Base-by-base conservation (phyloP, 305 asterid species). In the Solanum chacoense region DNA sequence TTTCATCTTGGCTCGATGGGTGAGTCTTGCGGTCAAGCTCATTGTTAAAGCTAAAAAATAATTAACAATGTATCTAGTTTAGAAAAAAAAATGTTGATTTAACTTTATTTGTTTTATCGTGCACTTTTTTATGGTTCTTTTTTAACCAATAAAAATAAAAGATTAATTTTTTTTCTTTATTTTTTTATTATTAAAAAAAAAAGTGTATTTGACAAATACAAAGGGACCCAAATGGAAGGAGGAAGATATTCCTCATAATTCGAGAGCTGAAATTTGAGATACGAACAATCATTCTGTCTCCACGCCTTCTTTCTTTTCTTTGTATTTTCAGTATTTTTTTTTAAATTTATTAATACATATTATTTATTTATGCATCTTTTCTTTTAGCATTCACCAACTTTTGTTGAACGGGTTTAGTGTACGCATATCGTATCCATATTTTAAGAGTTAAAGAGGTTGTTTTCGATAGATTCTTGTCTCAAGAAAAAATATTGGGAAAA, bases 241-340 rank as follows among this genome's bases (percentile, higher is more conserved):
- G 29, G 42, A 83, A 69, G 42, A 45, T 85, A 85, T 63, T 36
- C 87, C 83, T 88, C 88, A 87, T 84, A 85, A 76, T 90, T 88
- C 11, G 85, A 88, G 55, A 88, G 84, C 88, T 77, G 91, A 90
- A 88, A 85, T 90, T 50, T 85, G 11, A 69, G 90, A 90, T 78
- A 69, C 87, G 45, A 28, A 67, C 24, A 5, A 90, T 90, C 89
- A 90, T 90, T 72, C 2, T 86, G 92, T 90, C 77, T 31, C 78
- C 35, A 24, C 36, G 55, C 85, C 67, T 65, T 32, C 26, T 87
- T 42, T 11, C 36, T 31, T 67, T 28, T 63, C 11, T 20, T 3
- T 42, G 16, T 42, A 2, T 37, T 84, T 45, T 35, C 24, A 24
- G 7, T 24, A 8, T 26, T 28, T 40, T 20, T 31, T 12, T 0